Percentiles rank a stretch among this genome's conserved stretches.
Evolutionary conservation across 345 rosid genomes (phyloP).

Genomic region (Hibiscus syriacus): DNA sequence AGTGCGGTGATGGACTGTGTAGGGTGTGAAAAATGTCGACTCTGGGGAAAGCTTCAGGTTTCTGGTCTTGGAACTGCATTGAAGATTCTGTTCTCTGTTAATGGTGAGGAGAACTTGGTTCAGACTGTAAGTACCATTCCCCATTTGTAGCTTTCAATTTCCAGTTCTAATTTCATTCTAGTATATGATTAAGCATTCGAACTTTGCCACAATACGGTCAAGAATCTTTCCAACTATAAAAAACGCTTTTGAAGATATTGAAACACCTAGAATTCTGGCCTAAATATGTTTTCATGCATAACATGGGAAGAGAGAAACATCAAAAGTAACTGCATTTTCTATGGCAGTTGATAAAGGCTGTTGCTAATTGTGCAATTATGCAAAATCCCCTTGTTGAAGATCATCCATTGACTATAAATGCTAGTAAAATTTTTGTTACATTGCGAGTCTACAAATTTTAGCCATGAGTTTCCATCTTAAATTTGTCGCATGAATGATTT

Average conservation of each 20-base stretch:
- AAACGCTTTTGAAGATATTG: background rate
- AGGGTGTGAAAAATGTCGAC: slow-evolving; percentile 95
- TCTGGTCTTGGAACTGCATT: slow-evolving; percentile 94
- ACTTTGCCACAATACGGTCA: background rate
- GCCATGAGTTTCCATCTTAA: background rate
- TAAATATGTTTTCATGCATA: background rate
- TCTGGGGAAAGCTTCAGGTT: slow-evolving; percentile 98
- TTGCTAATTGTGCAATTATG: background rate
- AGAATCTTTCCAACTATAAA: background rate
- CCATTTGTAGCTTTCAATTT: background rate
- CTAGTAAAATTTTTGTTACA: background rate
- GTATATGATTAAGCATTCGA: background rate
- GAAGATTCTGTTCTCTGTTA: slow-evolving; percentile 77
- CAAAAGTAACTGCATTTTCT: no score
- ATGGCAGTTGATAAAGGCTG: no score
- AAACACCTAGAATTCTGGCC: background rate
- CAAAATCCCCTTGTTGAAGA: no score
- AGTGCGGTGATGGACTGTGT: slow-evolving; percentile 95
- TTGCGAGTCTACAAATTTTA: background rate
- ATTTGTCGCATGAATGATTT: background rate
- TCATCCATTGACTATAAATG: background rate
- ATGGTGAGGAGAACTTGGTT: slow-evolving; percentile 39
- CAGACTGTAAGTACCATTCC: slow-evolving; percentile 46
- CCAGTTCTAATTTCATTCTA: background rate
- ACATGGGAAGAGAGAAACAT: background rate